A percentile compares a stretch with the other conserved stretches of the same genome.
Evolutionary conservation across 1,284 basidiomycete species (phyloP).

Genomic region (Phylloporus gajari): DNA sequence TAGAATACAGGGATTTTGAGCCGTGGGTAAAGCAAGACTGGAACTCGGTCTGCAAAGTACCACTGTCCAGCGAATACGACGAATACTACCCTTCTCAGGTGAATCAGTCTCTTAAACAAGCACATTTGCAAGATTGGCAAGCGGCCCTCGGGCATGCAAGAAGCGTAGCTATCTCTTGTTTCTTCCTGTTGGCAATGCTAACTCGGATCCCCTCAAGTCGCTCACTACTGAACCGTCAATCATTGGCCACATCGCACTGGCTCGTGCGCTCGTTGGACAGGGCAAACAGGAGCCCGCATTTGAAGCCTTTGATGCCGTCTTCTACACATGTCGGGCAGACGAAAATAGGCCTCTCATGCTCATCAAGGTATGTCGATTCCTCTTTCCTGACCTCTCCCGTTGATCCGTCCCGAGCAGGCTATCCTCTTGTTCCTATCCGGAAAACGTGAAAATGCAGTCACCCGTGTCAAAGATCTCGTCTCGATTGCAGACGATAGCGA

Average conservation of each 20-base stretch:
- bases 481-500: background rate
- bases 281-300: background rate
- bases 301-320: background rate
- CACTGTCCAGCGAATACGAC: no score
- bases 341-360: background rate
- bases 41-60: no score
- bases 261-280: background rate
- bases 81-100: no score
- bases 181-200: background rate
- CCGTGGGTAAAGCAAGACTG: background rate
- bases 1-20: background rate
- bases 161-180: background rate
- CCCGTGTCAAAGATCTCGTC: slow-evolving; percentile 16
- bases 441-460: slow-evolving; percentile 17
- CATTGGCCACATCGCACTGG: background rate
- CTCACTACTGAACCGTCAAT: background rate
- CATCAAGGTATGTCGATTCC: background rate
- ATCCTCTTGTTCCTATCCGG: slow-evolving; percentile 21
- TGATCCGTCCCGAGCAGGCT: slow-evolving; percentile 17
- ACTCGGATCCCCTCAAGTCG: background rate
- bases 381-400: slow-evolving; percentile 9
- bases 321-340: background rate
- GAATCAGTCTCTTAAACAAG: background rate
- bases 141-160: background rate
- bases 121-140: background rate